phyloP scores from a whole-genome alignment of 192 early-diverging fungal species.

The Backusella mclennaniae region DNA sequence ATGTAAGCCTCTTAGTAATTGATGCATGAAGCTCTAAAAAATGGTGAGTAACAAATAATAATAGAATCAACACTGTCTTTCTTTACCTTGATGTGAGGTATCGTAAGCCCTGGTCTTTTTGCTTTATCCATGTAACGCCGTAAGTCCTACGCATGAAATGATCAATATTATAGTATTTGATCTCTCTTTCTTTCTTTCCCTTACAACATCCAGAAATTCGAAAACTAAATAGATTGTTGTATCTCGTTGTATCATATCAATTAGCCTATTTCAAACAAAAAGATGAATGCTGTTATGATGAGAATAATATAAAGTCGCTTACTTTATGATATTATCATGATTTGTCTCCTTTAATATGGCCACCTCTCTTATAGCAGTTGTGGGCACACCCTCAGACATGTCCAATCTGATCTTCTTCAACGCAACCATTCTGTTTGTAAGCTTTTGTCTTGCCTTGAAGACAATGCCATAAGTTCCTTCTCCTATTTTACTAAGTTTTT shows the following conservation, averaged over 20 bases:
- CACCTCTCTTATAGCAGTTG: slow-evolving; percentile 75
- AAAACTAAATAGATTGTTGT: slow-evolving; percentile 92
- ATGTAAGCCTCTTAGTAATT: slow-evolving; percentile 82
- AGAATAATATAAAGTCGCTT: background rate
- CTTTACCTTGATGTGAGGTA: slow-evolving; percentile 30
- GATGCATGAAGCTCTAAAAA: slow-evolving; percentile 84
- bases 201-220: slow-evolving; percentile 90
- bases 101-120: slow-evolving; percentile 26
- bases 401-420: slow-evolving; percentile 75
- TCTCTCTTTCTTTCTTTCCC: background rate
- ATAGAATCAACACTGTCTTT: background rate
- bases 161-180: background rate
- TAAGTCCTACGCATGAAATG: slow-evolving; percentile 31
- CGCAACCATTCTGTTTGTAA: slow-evolving; percentile 61
- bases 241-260: slow-evolving; percentile 88
- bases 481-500: slow-evolving; percentile 78
- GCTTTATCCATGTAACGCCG: slow-evolving; percentile 34
- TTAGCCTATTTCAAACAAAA: slow-evolving; percentile 52
- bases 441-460: slow-evolving; percentile 65
- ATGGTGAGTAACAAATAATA: background rate
- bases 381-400: slow-evolving; percentile 66
- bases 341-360: slow-evolving; percentile 73
- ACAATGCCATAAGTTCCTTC: slow-evolving; percentile 86
- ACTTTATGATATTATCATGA: slow-evolving; percentile 70
- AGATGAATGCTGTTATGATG: background rate